Base-by-base conservation (phyloP, 768 basidiomycete genomes). In the Pisolithus microcarpus region DNA sequence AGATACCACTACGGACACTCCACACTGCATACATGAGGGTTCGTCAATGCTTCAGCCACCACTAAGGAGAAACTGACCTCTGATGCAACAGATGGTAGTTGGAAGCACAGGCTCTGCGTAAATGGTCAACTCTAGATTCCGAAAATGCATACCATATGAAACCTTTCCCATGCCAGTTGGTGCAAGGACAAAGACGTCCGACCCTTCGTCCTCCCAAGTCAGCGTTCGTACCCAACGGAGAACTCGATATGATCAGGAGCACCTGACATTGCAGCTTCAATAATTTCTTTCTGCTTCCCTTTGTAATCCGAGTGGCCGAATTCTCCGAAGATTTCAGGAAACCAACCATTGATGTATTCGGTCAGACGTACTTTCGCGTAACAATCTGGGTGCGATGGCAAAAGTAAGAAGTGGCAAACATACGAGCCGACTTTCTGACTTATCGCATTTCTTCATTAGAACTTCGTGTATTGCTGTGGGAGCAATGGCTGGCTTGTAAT, bases 111-210 rank as follows among this genome's bases (percentile, higher is more conserved):
- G 58, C 87, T 90, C 87, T 90, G 46, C 4, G 19, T 5, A 47
- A 9, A 47, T 10, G 15, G 1, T 40, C 18, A 11, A 3, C 4
- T 19, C 23, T 5, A 3, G 34, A 13, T 5, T 31, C 15, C n/a
- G 21, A 36, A 9, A 38, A 16, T 23, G 21, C 2, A 5, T 42
- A 5, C 13, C 1, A 45, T 61, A 59, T 37, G 28, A 43, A 31
- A 84, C 89, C 77, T 92, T 92, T 31, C 90, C 91, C 85, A 91
- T 88, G 4, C 90, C 88, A 9, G 91, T 92, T 0, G 90, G 88
- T 16, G 89, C 90, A 3, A 91, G 74, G 9, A 89, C 86, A 45
- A 91, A 75, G 13, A 91, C 80, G 65, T 91, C 88, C 8, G 66
- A 68, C 4, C 85, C 87, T 87, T 50, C 5, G 36, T 21, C 36